Conservation (phyloP, 768 basidiomycete genomes). For the Boletus subparvulus region DNA sequence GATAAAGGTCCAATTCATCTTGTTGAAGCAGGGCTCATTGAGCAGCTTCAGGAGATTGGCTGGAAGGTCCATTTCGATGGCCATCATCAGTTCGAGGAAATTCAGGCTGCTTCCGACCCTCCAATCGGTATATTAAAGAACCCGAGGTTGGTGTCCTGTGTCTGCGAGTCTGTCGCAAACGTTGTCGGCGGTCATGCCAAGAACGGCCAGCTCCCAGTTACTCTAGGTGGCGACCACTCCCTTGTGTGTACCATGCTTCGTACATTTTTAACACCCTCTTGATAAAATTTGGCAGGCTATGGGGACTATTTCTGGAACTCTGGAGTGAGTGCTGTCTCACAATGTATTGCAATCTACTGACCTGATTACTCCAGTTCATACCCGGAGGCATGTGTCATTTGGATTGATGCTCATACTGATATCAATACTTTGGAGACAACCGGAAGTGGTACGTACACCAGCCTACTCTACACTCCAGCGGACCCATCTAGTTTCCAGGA, state of each 20-base stretch:
- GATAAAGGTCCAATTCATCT: slow-evolving; percentile 88
- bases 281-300: slow-evolving; percentile 52
- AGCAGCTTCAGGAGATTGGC: slow-evolving; percentile 74
- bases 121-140: slow-evolving; percentile 90
- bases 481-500: slow-evolving; percentile 42
- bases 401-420: slow-evolving; percentile 97
- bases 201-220: slow-evolving; percentile 82
- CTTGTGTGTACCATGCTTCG: slow-evolving; percentile 50
- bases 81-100: slow-evolving; percentile 84
- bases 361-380: slow-evolving; percentile 47
- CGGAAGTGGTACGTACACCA: slow-evolving; percentile 52
- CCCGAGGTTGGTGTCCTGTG: slow-evolving; percentile 81
- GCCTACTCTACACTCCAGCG: background rate
- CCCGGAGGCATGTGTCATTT: slow-evolving; percentile 84
- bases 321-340: slow-evolving; percentile 49
- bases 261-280: slow-evolving; percentile 5
- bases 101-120: slow-evolving; percentile 50
- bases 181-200: slow-evolving; percentile 73
- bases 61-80: slow-evolving; percentile 92
- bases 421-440: slow-evolving; percentile 90
- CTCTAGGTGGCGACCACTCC: slow-evolving; percentile 95
- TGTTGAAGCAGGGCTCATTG: slow-evolving; percentile 79
- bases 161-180: slow-evolving; percentile 75
- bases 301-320: slow-evolving; percentile 91
- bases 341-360: slow-evolving; percentile 1